These are phyloP conservation scores for Sedum album DNA, from an alignment of 164 flowering plant genomes.

Conservation along the genomic window DNA sequence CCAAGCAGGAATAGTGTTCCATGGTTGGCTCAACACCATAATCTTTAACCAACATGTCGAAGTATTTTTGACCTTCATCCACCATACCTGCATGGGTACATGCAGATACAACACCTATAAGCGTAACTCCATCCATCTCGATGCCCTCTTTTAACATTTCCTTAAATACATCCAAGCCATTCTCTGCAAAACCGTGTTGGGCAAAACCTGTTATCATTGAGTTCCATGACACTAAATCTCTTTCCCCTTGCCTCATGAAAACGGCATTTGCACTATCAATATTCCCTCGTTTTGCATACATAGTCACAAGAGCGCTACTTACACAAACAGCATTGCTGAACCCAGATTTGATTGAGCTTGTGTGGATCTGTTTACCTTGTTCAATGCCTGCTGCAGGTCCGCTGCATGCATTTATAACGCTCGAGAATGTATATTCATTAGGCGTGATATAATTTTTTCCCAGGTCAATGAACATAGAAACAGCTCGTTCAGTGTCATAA, in stretches of 20 bases:
- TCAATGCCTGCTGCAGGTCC: conserved; percentile 54
- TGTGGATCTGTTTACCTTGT: conserved; percentile 87
- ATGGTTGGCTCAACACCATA: conserved; percentile 51
- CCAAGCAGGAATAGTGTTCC: conserved; percentile 91
- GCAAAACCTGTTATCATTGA: conserved; percentile 89
- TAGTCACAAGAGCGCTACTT: conserved; percentile 75
- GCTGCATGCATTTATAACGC: conserved; percentile 65
- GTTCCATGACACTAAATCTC: conserved; percentile 85
- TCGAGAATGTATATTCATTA: conserved; percentile 71
- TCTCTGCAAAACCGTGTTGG: conserved; percentile 68
- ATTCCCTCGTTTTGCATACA: conserved; percentile 85
- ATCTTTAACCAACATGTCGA: conserved; percentile 50
- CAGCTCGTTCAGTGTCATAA: conserved; percentile 56
- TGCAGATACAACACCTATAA: conserved; percentile 75
- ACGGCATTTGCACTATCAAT: conserved; percentile 63
- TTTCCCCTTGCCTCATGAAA: conserved; percentile 54
- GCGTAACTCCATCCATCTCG: conserved; percentile 65
- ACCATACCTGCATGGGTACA: conserved; percentile 81
- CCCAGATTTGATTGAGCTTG: conserved; percentile 49
- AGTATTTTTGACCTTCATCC: conserved; percentile 64
- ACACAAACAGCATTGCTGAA: conserved; percentile 50
- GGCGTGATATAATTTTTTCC: conserved; percentile 41
- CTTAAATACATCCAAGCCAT: conserved; percentile 58
- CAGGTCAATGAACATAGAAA: conserved; percentile 34
- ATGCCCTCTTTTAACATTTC: conserved; percentile 42